phyloP scores from a whole-genome alignment of 1,284 basidiomycete genomes.

The Microbotryum lychnidis-dioicae region DNA sequence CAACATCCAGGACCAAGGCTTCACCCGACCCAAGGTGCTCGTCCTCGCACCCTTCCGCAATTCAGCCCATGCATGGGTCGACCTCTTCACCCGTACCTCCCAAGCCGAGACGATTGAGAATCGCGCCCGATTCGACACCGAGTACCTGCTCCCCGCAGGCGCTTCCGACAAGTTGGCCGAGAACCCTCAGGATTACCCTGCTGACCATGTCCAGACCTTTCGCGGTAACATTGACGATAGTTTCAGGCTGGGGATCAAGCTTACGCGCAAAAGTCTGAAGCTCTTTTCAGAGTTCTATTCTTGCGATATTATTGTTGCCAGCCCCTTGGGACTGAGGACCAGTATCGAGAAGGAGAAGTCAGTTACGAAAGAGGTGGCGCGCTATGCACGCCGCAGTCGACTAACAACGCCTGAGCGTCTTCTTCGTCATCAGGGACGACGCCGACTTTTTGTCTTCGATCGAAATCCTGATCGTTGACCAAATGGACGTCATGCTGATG shows the following conservation, averaged over 20 bases:
- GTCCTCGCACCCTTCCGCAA: constrained; percentile 88
- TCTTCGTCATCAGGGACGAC: constrained; percentile 46
- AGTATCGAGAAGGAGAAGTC: constrained; percentile 89
- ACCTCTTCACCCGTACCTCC: constrained; percentile 50
- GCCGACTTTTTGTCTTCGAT: constrained; percentile 89
- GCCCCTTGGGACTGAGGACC: constrained; percentile 83
- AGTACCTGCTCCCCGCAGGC: constrained; percentile 74
- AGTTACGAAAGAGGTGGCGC: constrained; percentile 34
- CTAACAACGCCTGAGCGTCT: not conserved
- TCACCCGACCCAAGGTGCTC: constrained; percentile 89
- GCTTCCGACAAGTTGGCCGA: constrained; percentile 69
- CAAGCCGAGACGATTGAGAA: constrained; percentile 73
- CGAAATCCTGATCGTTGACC: constrained; percentile 86
- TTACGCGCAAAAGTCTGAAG: constrained; percentile 82
- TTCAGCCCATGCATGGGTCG: constrained; percentile 69
- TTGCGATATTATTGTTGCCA: constrained; percentile 85
- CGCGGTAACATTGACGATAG: constrained; percentile 95
- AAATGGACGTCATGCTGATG: constrained; percentile 88
- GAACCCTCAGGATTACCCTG: constrained; percentile 60
- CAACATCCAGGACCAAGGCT: constrained; percentile 90
- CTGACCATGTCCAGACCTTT: constrained; percentile 88
- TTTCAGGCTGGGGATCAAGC: constrained; percentile 83
- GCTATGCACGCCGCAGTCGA: too few species aligned
- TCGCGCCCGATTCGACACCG: constrained; percentile 65
- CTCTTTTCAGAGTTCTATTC: constrained; percentile 82